Conservation (phyloP, 2,329 filamentous ascomycete genomes). For the Sarocladiaceae sp. region DNA sequence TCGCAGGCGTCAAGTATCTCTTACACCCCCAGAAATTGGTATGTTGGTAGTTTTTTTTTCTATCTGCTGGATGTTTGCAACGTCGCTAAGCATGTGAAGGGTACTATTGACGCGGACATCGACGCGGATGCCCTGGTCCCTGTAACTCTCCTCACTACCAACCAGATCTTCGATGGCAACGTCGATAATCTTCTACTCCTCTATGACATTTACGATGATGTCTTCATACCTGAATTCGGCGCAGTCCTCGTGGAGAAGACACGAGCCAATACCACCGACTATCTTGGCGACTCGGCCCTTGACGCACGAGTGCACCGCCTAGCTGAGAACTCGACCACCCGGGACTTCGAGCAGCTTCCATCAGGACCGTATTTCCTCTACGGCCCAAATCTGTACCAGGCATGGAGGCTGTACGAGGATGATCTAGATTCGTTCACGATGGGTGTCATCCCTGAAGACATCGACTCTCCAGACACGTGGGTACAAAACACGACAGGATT, state of each 20-base stretch:
- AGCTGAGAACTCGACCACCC: constrained; percentile 17
- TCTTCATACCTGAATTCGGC: constrained; percentile 32
- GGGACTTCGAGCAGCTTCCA: constrained; percentile 22
- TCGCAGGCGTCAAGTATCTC: constrained; percentile 32
- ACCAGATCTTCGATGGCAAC: constrained; percentile 29
- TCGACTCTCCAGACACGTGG: constrained; percentile 20
- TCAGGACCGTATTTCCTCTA: constrained; percentile 36
- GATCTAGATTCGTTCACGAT: constrained; percentile 27
- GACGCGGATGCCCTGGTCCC: constrained; percentile 33
- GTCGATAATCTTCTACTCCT: constrained; percentile 26
- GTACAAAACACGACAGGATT: not conserved
- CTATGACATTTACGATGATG: constrained; percentile 30
- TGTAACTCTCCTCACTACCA: constrained; percentile 31
- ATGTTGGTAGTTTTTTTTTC: constrained; percentile 7
- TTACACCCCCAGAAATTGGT: constrained; percentile 32
- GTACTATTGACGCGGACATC: constrained; percentile 34
- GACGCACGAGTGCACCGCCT: not conserved
- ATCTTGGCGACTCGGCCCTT: not conserved
- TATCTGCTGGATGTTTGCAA: not conserved
- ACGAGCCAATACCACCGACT: constrained; percentile 13
- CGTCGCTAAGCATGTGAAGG: constrained; percentile 20
- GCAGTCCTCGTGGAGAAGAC: constrained; percentile 33
- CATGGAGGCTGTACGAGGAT: constrained; percentile 35
- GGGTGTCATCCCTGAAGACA: constrained; percentile 30
- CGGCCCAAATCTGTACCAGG: constrained; percentile 33